These are phyloP conservation scores for Phialophora tarda DNA, from an alignment of 2,329 filamentous ascomycete genomes.

Conservation along the genomic window DNA sequence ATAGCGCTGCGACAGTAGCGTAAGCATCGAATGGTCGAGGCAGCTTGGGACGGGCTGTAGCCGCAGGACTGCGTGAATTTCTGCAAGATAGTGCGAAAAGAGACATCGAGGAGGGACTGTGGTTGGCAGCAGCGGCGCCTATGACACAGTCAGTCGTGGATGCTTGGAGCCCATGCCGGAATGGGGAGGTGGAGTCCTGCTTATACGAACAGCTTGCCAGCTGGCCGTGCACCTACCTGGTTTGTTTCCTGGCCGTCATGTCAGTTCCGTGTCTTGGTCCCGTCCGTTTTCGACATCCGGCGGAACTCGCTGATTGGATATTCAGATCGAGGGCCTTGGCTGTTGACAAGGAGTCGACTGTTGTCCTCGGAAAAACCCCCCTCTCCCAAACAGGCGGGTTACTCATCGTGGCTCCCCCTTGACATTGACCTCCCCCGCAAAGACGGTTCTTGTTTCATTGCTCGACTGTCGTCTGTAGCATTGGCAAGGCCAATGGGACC, in stretches of 20 bases:
- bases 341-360: not conserved
- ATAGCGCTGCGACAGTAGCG: not conserved
- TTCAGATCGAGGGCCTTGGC: not conserved
- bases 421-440: not conserved
- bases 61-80: not conserved
- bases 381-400: not conserved
- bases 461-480: not conserved
- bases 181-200: conserved; percentile 1
- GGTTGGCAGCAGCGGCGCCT: not conserved
- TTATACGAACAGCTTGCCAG: not conserved
- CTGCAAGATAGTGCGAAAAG: not conserved
- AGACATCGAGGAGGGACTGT: not conserved
- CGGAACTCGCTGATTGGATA: not conserved
- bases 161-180: not conserved
- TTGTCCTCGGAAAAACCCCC: not conserved
- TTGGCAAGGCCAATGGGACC: not conserved
- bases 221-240: not conserved
- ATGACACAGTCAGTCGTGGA: not conserved
- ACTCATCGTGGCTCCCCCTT: not conserved
- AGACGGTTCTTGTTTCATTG: not conserved
- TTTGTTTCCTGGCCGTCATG: not conserved
- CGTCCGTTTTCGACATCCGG: not conserved
- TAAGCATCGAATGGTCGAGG: not conserved
- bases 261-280: not conserved
- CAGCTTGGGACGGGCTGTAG: not conserved